Evolutionary conservation across 495 filamentous ascomycete species (phyloP), one percentile per base, ranked within the genome.

Genomic region (Xylaria nigripes): DNA sequence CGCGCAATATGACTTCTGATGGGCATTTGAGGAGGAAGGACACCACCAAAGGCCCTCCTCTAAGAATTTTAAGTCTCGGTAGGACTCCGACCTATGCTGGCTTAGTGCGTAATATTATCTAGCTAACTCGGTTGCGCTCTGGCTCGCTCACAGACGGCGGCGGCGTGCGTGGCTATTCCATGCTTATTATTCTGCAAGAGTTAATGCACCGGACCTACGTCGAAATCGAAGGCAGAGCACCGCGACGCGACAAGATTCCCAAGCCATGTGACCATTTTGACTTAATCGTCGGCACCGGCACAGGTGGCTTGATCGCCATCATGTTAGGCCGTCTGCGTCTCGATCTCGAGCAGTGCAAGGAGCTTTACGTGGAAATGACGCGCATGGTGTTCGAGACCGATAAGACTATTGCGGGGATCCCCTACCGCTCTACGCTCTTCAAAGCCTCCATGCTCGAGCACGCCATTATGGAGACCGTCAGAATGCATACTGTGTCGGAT

Each of bases 241-340:
- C 91, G 47, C 82, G 83, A 50, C 82, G 87, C 64, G 81, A 89
- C 59, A 83, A 96, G 61, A 92, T 97, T 21, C 93, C 94, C 23
- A 96, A 95, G 61, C 93, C 93, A 56, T 95, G 90, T 82, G 94
- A 98, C 57, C 89, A 97, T 68, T 98, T 98, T 72, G 93, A 98
- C 71, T 76, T 98, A 51, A 98, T 98, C 57, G 85, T 84, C 53
- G 93, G 93, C 30, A 96, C 90, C 38, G 92, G 92, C 50, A 98
- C 93, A 1, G 93, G 93, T 60, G 93, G 93, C 2, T 72, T 98
- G 50, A 96, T 98, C 57, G 94, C 93, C 18, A 79, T 98, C 57
- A 97, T 98, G 94, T 78, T 98, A 21, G 93, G 93, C 9, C 81
- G 93, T 38, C 72, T 98, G 61, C 86, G 93, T 43, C 79, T 98